Conservation (phyloP, 768 basidiomycete species). For the Suillus spraguei region DNA sequence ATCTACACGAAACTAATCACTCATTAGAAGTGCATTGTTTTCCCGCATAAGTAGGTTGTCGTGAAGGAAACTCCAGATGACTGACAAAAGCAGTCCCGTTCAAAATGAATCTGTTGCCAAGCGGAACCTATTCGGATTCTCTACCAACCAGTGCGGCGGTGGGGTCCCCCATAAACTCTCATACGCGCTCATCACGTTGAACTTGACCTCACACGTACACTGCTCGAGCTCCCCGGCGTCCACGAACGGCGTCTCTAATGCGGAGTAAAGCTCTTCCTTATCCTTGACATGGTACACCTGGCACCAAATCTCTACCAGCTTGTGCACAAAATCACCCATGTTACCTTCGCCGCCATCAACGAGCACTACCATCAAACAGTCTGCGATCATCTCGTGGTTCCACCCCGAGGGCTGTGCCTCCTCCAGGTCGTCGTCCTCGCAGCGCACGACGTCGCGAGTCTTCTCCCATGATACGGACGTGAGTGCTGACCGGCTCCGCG, state of each 20-base stretch:
- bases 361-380: slow-evolving; percentile 35
- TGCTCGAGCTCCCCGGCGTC: slow-evolving; percentile 30
- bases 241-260: slow-evolving; percentile 25
- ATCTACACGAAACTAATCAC: background rate
- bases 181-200: slow-evolving; percentile 23
- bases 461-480: slow-evolving; percentile 28
- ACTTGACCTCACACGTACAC: slow-evolving; percentile 16
- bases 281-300: slow-evolving; percentile 27
- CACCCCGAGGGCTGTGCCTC: slow-evolving; percentile 26
- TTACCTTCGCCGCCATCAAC: slow-evolving; percentile 30
- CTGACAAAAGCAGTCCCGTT: too few species aligned
- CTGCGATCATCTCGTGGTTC: slow-evolving; percentile 17
- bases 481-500: slow-evolving; percentile 29
- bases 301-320: slow-evolving; percentile 31
- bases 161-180: slow-evolving; percentile 28
- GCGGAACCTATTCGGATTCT: slow-evolving; percentile 10
- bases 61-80: background rate
- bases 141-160: slow-evolving; percentile 17
- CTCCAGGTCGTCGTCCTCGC: slow-evolving; percentile 26
- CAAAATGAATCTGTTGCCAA: slow-evolving; percentile 7
- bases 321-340: slow-evolving; percentile 32
- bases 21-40: background rate
- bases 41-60: background rate
- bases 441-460: slow-evolving; percentile 18
- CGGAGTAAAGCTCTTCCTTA: slow-evolving; percentile 22